A percentile compares a stretch with the other conserved stretches of the same genome.
phyloP scores from a whole-genome alignment of 495 filamentous ascomycete genomes.

The Tuber indicum region DNA sequence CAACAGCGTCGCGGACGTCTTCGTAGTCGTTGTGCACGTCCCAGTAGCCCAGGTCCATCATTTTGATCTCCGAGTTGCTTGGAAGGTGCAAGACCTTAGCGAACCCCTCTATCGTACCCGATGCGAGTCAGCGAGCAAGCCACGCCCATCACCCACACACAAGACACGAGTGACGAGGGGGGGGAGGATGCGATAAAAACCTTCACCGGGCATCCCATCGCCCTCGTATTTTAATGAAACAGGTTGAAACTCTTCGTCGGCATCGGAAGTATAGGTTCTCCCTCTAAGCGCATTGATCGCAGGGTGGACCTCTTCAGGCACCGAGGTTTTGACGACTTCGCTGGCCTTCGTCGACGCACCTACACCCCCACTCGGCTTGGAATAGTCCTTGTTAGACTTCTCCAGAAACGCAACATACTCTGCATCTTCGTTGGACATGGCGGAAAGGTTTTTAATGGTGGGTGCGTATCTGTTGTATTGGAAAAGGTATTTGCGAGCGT shows the following conservation, averaged over 20 bases:
- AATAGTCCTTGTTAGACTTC: conserved; percentile 36
- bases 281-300: conserved; percentile 29
- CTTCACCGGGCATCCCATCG: conserved; percentile 43
- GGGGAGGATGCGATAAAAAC: conserved; percentile 31
- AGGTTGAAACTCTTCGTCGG: conserved; percentile 62
- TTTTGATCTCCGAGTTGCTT: conserved; percentile 40
- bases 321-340: background rate
- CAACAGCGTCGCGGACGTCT: conserved; percentile 47
- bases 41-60: conserved; percentile 44
- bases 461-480: background rate
- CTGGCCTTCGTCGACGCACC: conserved; percentile 4
- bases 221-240: conserved; percentile 52
- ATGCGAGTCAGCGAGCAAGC: background rate
- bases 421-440: conserved; percentile 15
- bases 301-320: conserved; percentile 16
- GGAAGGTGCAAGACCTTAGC: conserved; percentile 12
- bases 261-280: conserved; percentile 54
- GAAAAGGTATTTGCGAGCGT: background rate
- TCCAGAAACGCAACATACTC: conserved; percentile 30
- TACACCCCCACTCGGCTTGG: conserved; percentile 5
- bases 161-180: background rate
- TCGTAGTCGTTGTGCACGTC: conserved; percentile 48
- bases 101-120: background rate
- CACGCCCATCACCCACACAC: background rate
- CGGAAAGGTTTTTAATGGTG: background rate